phyloP scores from a whole-genome alignment of 139 green algal genomes.

The Chlamydomonas sp. region DNA sequence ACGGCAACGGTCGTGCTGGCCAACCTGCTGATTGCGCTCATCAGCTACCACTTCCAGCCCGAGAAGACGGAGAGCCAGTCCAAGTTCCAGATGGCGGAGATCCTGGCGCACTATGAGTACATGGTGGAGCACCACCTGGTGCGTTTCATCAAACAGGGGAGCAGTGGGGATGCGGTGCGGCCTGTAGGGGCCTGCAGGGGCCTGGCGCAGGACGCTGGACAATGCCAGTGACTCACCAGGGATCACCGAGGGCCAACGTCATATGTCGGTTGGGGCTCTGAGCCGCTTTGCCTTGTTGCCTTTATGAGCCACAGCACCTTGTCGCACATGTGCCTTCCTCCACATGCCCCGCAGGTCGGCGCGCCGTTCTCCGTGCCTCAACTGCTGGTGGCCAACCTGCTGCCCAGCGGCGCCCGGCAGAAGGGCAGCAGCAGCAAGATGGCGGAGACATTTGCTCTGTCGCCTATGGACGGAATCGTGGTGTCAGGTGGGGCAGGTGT shows the following conservation, averaged over 20 bases:
- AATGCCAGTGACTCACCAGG: no score
- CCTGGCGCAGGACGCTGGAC: no score
- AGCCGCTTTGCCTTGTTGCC: no score
- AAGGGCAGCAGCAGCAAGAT: conserved; percentile 6
- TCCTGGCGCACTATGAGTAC: conserved; percentile 18
- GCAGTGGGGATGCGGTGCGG: no score
- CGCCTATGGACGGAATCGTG: conserved; percentile 13
- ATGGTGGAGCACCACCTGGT: not conserved
- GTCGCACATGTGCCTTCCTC: no score
- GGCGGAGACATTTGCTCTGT: not conserved
- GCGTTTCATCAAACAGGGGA: no score
- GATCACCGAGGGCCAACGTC: no score
- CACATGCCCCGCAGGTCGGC: not conserved
- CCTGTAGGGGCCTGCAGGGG: no score
- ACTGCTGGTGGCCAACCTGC: not conserved
- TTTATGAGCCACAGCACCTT: no score
- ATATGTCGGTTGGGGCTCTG: no score
- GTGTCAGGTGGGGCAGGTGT: not conserved
- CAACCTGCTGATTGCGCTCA: conserved; percentile 7
- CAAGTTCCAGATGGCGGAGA: conserved; percentile 5
- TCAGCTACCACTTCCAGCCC: conserved; percentile 1
- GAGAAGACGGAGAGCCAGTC: conserved; percentile 6
- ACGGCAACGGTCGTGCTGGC: not conserved
- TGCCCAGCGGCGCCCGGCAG: not conserved
- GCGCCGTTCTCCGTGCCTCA: conserved; percentile 4